Percentiles rank a stretch among this genome's conserved stretches.
Conservation (phyloP, 2,329 filamentous ascomycete genomes). For the Beauveria sp. region DNA sequence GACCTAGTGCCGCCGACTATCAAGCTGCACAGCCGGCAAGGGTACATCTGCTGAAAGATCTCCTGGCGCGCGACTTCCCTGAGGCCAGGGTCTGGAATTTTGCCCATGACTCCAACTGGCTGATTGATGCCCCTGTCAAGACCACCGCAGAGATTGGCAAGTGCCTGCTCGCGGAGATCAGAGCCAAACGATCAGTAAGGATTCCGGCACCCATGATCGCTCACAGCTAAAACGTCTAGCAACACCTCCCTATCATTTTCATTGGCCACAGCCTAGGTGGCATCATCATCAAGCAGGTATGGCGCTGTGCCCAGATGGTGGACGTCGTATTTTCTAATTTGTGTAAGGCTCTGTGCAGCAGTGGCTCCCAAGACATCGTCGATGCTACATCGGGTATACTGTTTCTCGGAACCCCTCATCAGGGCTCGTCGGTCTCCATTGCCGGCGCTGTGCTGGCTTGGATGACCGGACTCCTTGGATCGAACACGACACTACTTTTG, state of each 20-base stretch:
- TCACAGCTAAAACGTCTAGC: too few relatives aligned
- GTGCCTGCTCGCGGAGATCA: constrained; percentile 10
- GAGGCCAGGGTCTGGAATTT: constrained; percentile 16
- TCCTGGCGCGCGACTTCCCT: constrained; percentile 14
- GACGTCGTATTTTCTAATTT: too few relatives aligned
- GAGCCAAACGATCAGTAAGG: not conserved
- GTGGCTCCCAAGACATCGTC: constrained; percentile 3
- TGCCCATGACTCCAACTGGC: constrained; percentile 17
- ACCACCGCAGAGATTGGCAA: constrained; percentile 15
- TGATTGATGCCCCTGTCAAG: constrained; percentile 16
- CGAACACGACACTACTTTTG: too few relatives aligned
- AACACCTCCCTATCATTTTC: constrained; percentile 17
- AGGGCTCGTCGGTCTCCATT: constrained; percentile 11
- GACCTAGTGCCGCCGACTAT: not conserved
- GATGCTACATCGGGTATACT: constrained; percentile 14
- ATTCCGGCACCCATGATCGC: too few relatives aligned
- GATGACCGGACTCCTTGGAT: too few relatives aligned
- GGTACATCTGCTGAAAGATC: constrained; percentile 14
- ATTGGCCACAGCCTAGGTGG: constrained; percentile 18
- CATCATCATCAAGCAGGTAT: constrained; percentile 17
- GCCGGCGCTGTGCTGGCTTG: not conserved
- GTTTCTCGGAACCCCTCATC: constrained; percentile 16
- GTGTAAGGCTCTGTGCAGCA: constrained; percentile 6
- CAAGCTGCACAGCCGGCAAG: not conserved
- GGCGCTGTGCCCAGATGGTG: too few relatives aligned